A percentile compares a stretch with the other conserved stretches of the same genome.
These are phyloP conservation scores for Fusarium nodosum DNA, from an alignment of 2,329 filamentous ascomycete genomes.

Conservation along the genomic window DNA sequence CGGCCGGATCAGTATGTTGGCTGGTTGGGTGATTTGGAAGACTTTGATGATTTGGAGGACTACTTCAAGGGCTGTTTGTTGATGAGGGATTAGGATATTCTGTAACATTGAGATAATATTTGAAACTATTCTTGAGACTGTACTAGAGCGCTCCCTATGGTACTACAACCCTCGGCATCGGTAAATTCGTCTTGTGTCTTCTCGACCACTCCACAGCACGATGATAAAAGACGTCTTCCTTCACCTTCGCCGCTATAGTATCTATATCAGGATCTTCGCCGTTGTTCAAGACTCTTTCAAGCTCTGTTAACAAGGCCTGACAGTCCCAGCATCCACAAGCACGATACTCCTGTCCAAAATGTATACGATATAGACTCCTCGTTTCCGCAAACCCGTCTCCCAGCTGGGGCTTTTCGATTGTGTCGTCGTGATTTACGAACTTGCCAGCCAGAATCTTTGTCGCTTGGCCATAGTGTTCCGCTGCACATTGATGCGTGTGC, in stretches of 20 bases:
- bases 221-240: slow-evolving; percentile 35
- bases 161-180: background rate
- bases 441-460: slow-evolving; percentile 36
- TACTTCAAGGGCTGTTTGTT: background rate
- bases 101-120: background rate
- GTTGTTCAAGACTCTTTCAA: slow-evolving; percentile 23
- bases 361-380: slow-evolving; percentile 47
- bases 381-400: slow-evolving; percentile 51
- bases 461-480: slow-evolving; percentile 46
- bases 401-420: slow-evolving; percentile 48
- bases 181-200: background rate
- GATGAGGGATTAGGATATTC: accelerated
- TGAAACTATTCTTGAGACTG: background rate
- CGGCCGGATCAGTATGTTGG: slow-evolving; percentile 77
- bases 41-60: background rate
- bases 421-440: slow-evolving; percentile 59
- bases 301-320: slow-evolving; percentile 50
- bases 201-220: slow-evolving; percentile 34
- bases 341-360: slow-evolving; percentile 55
- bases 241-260: slow-evolving; percentile 6
- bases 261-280: slow-evolving; percentile 17
- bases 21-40: slow-evolving; percentile 33
- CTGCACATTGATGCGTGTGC: slow-evolving; percentile 60
- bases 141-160: background rate
- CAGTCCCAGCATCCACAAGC: slow-evolving; percentile 57